phyloP scores from a whole-genome alignment of 2,329 filamentous ascomycete genomes.

The Trichoderma simmonsii region DNA sequence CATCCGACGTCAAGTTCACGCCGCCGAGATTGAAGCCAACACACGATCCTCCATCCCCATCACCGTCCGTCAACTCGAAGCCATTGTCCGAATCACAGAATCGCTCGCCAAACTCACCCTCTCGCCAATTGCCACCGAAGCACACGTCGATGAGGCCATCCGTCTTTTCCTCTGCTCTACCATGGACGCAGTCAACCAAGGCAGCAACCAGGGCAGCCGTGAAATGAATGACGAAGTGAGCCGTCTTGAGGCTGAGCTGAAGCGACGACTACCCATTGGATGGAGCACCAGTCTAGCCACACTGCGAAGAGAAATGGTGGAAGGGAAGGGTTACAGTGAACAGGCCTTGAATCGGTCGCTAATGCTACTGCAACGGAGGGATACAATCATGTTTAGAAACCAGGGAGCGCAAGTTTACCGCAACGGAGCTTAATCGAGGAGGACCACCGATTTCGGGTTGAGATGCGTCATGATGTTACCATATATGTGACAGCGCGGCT shows the following conservation, averaged over 20 bases:
- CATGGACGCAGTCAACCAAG: slow-evolving; percentile 96
- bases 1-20: slow-evolving; percentile 90
- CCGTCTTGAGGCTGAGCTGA: slow-evolving; percentile 85
- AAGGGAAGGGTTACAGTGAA: slow-evolving; percentile 86
- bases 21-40: slow-evolving; percentile 85
- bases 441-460: background rate
- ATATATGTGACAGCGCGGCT: background rate
- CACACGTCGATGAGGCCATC: slow-evolving; percentile 95
- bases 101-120: slow-evolving; percentile 89
- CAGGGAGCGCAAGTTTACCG: slow-evolving; percentile 73
- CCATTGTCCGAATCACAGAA: slow-evolving; percentile 95
- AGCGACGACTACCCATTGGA: slow-evolving; percentile 83
- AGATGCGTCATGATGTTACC: background rate
- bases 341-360: slow-evolving; percentile 79
- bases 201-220: slow-evolving; percentile 75
- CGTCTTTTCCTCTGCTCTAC: slow-evolving; percentile 93
- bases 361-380: slow-evolving; percentile 80
- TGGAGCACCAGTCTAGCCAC: slow-evolving; percentile 92
- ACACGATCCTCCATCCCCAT: slow-evolving; percentile 92
- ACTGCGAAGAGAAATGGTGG: slow-evolving; percentile 84
- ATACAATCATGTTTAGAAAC: slow-evolving; percentile 79
- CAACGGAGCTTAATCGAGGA: slow-evolving; percentile 57
- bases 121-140: slow-evolving; percentile 80
- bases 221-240: slow-evolving; percentile 88
- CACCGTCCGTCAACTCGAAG: slow-evolving; percentile 93